A percentile compares a stretch with the other conserved stretches of the same genome.
Evolutionary conservation across 2,329 filamentous ascomycete genomes (phyloP).

Genomic region (Botrytis hyacinthi): DNA sequence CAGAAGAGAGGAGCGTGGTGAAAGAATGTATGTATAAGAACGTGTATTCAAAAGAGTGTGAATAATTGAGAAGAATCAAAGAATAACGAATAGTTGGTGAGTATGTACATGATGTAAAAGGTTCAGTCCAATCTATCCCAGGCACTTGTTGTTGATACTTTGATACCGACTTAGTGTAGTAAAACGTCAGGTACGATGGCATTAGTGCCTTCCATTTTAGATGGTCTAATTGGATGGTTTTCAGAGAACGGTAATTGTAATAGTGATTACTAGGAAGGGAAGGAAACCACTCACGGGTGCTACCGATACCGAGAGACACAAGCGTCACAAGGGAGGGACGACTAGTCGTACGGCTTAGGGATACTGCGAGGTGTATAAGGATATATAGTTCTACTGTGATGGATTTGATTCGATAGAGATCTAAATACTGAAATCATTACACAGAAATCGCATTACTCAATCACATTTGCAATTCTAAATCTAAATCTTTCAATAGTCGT

Average conservation of each 20-base stretch:
- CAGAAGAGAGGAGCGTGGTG: neutral
- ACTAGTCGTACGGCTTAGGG: neutral
- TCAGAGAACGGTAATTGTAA: neutral
- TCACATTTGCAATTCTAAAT: neutral
- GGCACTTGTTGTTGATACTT: neutral
- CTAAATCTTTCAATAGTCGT: neutral
- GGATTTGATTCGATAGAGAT: neutral
- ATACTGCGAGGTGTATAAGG: neutral
- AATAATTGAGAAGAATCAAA: neutral
- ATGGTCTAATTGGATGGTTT: neutral
- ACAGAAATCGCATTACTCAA: neutral
- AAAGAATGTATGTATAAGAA: neutral
- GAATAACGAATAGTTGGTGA: neutral
- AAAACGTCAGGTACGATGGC: neutral
- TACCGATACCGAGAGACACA: neutral
- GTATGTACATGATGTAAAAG: neutral
- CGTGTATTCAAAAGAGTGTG: neutral
- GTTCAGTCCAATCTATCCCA: neutral
- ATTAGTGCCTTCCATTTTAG: neutral
- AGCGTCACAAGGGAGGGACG: neutral
- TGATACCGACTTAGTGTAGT: neutral
- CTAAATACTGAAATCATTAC: neutral
- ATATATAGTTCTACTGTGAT: neutral
- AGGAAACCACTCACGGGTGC: neutral
- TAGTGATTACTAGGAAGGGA: neutral